Evolutionary conservation across 1,284 basidiomycete genomes (phyloP), one percentile per base, ranked within the genome.

Genomic region (Neolentinus lepideus): DNA sequence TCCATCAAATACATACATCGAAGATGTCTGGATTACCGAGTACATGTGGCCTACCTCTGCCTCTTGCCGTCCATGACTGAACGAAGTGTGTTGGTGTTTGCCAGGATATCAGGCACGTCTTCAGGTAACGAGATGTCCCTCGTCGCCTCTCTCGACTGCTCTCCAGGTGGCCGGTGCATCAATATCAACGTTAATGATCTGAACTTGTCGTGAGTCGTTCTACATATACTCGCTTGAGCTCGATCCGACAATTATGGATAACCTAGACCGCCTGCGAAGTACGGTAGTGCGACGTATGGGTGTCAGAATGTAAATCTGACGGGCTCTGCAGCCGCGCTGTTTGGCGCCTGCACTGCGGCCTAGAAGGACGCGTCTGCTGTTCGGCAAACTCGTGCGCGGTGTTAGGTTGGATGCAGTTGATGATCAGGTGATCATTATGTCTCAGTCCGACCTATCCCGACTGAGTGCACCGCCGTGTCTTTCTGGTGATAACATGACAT

Each of bases 121-220:
- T 81, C 79, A 1, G 73, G 76, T 4, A 64, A 66, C 29, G 63
- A 68, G 54, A 73, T 75, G 47, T 67, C 75, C 2, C 74, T 75
- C 1, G 83, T 85, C 2, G 83, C 80, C 3, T 72, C 72, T 9
- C 68, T 87, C 36, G 68, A 72, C 26, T 87, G 84, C 65, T 85
- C 83, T 22, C 75, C 79, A 3, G 75, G 76, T 62, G 64, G 60
- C 9, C 63, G 66, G 25, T 84, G 81, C 70, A 73, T 62, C 35
- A 64, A 80, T 54, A 72, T 84, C 60, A 77, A 74, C 54, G 75
- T 82, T 11, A 74, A 78, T 57, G 67, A 76, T 52, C 60, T 82
- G 25, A 63, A 61, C 10, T 70, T 81, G 8, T 56, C 61, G 69
- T 71, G 47, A 29, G 69, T 66, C 12, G 11, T 52, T 26, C n/a